Base-by-base conservation (phyloP, 768 basidiomycete species). In the Lactarius indigo region DNA sequence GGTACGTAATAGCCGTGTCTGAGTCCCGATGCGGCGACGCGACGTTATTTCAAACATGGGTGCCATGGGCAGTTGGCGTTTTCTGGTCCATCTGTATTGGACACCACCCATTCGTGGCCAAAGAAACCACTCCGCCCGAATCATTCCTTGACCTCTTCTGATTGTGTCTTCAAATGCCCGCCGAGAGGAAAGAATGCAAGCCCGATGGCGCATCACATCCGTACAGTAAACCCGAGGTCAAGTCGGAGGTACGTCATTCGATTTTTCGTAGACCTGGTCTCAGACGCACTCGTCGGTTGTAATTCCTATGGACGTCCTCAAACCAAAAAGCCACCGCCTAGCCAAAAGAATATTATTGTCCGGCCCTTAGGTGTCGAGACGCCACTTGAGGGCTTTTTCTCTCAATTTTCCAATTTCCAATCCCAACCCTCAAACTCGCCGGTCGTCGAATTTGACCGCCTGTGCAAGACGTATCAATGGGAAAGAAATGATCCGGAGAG, bases 371-470 rank as follows among this genome's bases (percentile, higher is more conserved):
- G 52, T 20, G n/a, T 33, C 18, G 9, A 17, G 12, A 54, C 58
- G 28, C 56, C 57, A 28, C 58, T 72, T 50, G 56, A 66, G 30
- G 37, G 0, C 10, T 72, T 72, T 61, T 72, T 72, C 60, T 71
- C 68, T 3, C 26, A 47, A 39, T 72, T 66, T 47, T 26, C 70
- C 12, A 23, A 66, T 2, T 72, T 69, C 33, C 42, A 26, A 39
- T 65, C 17, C 26, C 33, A 64, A 9, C 70, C 64, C n/a, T 23
- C 13, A 2, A 60, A 59, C 4, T 39, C 72, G 1, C 57, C 70
- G 20, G 9, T 50, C 6, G 9, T 12, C 10, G 66, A 72, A 41
- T 72, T 72, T 52, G 17, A 63, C 13, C 58, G 64, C 1, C 30
- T 72, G n/a, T 66, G 59, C 55, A 13, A 39, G 33, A 13, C 23